Conservation (phyloP, 192 early-diverging fungal genomes). For the Rhizophlyctis rosea region DNA sequence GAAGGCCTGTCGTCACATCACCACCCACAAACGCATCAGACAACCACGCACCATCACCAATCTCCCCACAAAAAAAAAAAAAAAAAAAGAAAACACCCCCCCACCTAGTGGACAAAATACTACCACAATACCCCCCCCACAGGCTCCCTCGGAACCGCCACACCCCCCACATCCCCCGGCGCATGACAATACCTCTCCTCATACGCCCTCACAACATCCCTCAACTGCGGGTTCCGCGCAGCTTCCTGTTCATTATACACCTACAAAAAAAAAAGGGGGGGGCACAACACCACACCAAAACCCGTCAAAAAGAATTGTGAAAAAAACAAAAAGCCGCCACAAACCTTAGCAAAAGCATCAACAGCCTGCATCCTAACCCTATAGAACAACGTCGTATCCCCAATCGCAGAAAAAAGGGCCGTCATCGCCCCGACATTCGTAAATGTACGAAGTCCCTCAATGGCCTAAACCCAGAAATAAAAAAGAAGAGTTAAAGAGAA, state of each 20-base stretch:
- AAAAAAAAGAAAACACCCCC: no score
- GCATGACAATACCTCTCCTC: constrained; percentile 71
- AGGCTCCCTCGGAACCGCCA: no score
- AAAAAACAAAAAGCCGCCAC: neutral
- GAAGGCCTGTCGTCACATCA: neutral
- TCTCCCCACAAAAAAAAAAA: constrained; percentile 36
- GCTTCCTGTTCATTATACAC: constrained; percentile 56
- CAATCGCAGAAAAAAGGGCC: constrained; percentile 69
- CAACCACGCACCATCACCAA: constrained; percentile 1
- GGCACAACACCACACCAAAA: neutral
- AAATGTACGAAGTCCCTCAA: no score
- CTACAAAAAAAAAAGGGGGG: constrained; percentile 40
- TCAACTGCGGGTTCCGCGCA: no score
- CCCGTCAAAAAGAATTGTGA: neutral
- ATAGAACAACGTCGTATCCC: constrained; percentile 80
- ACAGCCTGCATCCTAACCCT: constrained; percentile 82
- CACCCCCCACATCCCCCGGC: no score
- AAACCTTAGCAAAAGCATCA: constrained; percentile 59
- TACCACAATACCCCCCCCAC: constrained; percentile 75
- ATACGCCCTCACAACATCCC: constrained; percentile 73
- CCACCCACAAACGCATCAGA: no score
- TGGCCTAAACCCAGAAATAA: no score
- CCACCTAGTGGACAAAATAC: constrained; percentile 88
- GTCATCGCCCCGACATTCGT: no score
- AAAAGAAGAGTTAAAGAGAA: no score